Percentiles rank a stretch among this genome's conserved stretches.
Conservation (phyloP, 2,329 filamentous ascomycete genomes). For the Fusarium camptoceras region DNA sequence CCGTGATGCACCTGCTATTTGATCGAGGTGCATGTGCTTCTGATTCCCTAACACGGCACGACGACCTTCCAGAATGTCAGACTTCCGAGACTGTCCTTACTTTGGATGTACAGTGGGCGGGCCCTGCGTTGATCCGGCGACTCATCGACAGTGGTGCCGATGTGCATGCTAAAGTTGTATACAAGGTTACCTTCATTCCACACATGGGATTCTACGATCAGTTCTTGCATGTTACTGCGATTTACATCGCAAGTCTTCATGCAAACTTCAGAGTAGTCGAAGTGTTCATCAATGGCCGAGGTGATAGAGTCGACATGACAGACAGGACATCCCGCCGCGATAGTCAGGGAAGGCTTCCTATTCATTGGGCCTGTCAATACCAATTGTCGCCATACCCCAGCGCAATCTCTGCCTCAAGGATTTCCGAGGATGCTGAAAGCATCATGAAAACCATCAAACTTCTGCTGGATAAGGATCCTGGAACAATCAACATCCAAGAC, state of each 20-base stretch:
- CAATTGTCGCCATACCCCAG: fast-evolving
- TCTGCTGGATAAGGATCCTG: background rate
- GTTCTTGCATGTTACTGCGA: background rate
- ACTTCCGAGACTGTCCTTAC: background rate
- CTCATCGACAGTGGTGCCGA: background rate
- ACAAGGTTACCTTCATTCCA: fast-evolving
- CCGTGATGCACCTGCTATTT: background rate
- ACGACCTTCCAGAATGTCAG: background rate
- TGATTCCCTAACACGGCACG: fast-evolving
- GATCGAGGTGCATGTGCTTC: background rate
- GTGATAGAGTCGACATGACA: fast-evolving
- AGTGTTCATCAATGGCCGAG: background rate
- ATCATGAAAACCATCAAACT: fast-evolving
- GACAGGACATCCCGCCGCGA: background rate
- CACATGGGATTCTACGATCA: fast-evolving
- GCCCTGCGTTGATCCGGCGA: fast-evolving
- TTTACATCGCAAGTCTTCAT: background rate
- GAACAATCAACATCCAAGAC: background rate
- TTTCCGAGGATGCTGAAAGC: fast-evolving
- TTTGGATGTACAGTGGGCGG: background rate
- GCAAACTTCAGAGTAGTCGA: background rate
- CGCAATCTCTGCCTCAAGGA: fast-evolving
- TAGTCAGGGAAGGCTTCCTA: background rate
- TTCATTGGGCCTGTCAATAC: background rate
- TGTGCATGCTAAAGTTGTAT: fast-evolving